Evolutionary conservation across 306 rosid genomes (phyloP).

Genomic region (Trichosanthes truncata): DNA sequence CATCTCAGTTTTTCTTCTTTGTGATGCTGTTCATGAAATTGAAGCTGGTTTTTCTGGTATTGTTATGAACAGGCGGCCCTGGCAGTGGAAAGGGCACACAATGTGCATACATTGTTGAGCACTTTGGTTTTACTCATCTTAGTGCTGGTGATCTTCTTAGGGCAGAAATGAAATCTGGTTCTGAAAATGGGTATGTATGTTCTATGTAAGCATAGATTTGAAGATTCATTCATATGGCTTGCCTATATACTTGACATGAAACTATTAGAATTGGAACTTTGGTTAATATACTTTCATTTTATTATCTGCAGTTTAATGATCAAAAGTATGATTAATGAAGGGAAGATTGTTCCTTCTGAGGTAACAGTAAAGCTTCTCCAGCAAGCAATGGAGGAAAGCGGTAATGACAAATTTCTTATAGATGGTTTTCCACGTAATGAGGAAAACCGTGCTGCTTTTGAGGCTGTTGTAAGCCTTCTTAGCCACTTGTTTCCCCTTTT

Average conservation of each 20-base stretch:
- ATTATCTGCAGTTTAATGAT: constrained; percentile 68
- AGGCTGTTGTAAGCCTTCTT: constrained; percentile 55
- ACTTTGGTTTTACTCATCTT: constrained; percentile 56
- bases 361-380: constrained; percentile 88
- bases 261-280: not conserved
- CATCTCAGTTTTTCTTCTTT: not conserved
- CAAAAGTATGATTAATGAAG: constrained; percentile 81
- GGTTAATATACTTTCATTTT: constrained; percentile 12
- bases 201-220: constrained; percentile 8
- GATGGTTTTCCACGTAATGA: constrained; percentile 99
- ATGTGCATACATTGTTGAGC: constrained; percentile 49
- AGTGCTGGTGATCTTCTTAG: constrained; percentile 85
- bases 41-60: not conserved
- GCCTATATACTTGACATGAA: not conserved
- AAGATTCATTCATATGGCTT: not conserved
- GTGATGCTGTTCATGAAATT: not conserved
- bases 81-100: constrained; percentile 81
- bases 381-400: constrained; percentile 62
- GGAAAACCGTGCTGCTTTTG: constrained; percentile 98
- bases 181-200: constrained; percentile 97
- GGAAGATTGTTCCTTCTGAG: constrained; percentile 89
- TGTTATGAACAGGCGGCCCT: constrained; percentile 45
- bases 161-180: constrained; percentile 87
- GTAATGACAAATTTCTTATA: constrained; percentile 85
- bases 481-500: constrained; percentile 2